phyloP scores from a whole-genome alignment of 2,329 filamentous ascomycete species.

The Huntiella savannae region DNA sequence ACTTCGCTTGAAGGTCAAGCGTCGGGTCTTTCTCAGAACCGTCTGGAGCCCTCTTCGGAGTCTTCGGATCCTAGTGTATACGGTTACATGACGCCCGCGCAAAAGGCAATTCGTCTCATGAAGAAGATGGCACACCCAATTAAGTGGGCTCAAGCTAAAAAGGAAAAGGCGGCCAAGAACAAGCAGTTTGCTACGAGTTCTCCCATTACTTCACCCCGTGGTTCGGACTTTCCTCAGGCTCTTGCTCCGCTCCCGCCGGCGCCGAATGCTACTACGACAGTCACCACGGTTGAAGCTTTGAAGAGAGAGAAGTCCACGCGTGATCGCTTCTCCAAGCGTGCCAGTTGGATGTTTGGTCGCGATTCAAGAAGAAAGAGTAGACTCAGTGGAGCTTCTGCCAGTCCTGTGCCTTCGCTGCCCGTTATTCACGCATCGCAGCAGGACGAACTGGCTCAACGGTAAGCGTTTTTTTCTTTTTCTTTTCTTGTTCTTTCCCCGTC shows the following conservation, averaged over 20 bases:
- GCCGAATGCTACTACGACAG: constrained; percentile 2
- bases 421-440: constrained; percentile 6
- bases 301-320: constrained; percentile 5
- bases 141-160: constrained; percentile 9
- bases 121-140: constrained; percentile 10
- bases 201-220: too few relatives aligned
- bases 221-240: neutral
- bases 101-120: constrained; percentile 10
- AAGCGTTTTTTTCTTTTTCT: too few relatives aligned
- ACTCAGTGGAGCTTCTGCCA: constrained; percentile 1
- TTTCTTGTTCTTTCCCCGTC: neutral
- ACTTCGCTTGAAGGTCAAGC: constrained; percentile 10
- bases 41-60: constrained; percentile 8
- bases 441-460: neutral
- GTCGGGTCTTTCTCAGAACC: constrained; percentile 9
- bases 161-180: constrained; percentile 9
- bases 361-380: constrained; percentile 3
- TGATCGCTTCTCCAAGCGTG: constrained; percentile 3
- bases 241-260: neutral
- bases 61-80: constrained; percentile 10
- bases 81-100: constrained; percentile 11
- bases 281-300: constrained; percentile 6
- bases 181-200: neutral
- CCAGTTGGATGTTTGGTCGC: constrained; percentile 8
- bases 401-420: constrained; percentile 5